Evolutionary conservation across 768 basidiomycete genomes (phyloP).

Genomic region (Tulasnella sp.): DNA sequence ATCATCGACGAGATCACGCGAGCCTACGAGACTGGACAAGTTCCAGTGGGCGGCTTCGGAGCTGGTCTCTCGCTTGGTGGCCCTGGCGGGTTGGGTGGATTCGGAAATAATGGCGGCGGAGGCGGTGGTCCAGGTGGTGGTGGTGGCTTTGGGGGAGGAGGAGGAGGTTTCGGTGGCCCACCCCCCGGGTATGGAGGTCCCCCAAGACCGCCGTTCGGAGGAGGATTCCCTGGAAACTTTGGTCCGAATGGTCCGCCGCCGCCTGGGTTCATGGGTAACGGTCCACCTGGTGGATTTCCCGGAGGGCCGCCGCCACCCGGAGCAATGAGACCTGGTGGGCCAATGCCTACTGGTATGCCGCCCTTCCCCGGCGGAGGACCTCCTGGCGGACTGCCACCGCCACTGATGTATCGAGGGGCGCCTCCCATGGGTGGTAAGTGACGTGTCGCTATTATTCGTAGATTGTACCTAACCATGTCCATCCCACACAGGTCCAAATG

Average conservation of each 20-base stretch:
- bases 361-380: slow-evolving; percentile 62
- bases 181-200: slow-evolving; percentile 34
- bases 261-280: slow-evolving; percentile 27
- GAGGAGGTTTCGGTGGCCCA: slow-evolving; percentile 23
- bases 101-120: background rate
- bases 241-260: slow-evolving; percentile 25
- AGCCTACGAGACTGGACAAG: slow-evolving; percentile 77
- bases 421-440: slow-evolving; percentile 33
- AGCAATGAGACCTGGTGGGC: slow-evolving; percentile 27
- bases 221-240: slow-evolving; percentile 25
- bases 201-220: slow-evolving; percentile 57
- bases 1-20: slow-evolving; percentile 98
- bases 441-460: background rate
- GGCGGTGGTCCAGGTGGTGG: slow-evolving; percentile 26
- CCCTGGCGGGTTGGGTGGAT: slow-evolving; percentile 14
- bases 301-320: slow-evolving; percentile 15
- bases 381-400: slow-evolving; percentile 30
- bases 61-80: slow-evolving; percentile 61
- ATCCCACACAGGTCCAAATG: slow-evolving; percentile 26
- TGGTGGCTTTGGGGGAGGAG: slow-evolving; percentile 27
- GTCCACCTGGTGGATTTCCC: too few relatives aligned
- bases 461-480: slow-evolving; percentile 38
- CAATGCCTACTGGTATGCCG: slow-evolving; percentile 46
- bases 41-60: slow-evolving; percentile 79
- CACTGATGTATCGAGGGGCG: slow-evolving; percentile 28